These are phyloP conservation scores for Solanum sejunctum DNA, from an alignment of 257 asterid genomes.

Conservation along the genomic window DNA sequence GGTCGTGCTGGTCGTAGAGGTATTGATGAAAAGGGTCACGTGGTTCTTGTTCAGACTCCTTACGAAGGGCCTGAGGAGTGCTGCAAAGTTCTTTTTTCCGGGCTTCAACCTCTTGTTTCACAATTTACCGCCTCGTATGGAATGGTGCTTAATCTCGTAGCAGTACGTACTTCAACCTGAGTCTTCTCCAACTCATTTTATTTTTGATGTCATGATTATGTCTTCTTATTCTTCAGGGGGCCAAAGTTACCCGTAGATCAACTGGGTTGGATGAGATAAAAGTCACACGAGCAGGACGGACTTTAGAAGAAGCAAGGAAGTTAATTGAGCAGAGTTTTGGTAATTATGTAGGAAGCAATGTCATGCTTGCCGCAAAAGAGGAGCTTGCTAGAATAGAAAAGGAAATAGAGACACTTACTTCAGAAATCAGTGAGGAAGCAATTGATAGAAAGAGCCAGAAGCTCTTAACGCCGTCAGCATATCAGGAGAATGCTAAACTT, in stretches of 20 bases:
- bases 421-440: slow-evolving; percentile 82
- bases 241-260: slow-evolving; percentile 56
- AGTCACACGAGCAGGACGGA: slow-evolving; percentile 61
- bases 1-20: slow-evolving; percentile 99
- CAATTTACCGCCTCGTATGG: slow-evolving; percentile 98
- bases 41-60: slow-evolving; percentile 82
- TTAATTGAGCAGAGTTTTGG: slow-evolving; percentile 98
- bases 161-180: slow-evolving; percentile 34
- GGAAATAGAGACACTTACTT: slow-evolving; percentile 62
- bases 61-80: slow-evolving; percentile 91
- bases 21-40: slow-evolving; percentile 86
- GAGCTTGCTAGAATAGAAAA: slow-evolving; percentile 74
- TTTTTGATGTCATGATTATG: slow-evolving; percentile 3
- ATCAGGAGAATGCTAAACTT: slow-evolving; percentile 72
- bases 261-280: slow-evolving; percentile 40
- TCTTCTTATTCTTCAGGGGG: slow-evolving; percentile 51
- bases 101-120: slow-evolving; percentile 89
- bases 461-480: slow-evolving; percentile 49
- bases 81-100: slow-evolving; percentile 91
- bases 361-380: slow-evolving; percentile 92
- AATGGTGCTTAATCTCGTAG: slow-evolving; percentile 97
- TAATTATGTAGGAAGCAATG: slow-evolving; percentile 95
- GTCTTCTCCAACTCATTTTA: slow-evolving; percentile 3
- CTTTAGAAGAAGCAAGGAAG: slow-evolving; percentile 90
- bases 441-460: slow-evolving; percentile 67